Conservation (phyloP, 2,329 filamentous ascomycete genomes). For the Ceratocystiopsis minuta region DNA sequence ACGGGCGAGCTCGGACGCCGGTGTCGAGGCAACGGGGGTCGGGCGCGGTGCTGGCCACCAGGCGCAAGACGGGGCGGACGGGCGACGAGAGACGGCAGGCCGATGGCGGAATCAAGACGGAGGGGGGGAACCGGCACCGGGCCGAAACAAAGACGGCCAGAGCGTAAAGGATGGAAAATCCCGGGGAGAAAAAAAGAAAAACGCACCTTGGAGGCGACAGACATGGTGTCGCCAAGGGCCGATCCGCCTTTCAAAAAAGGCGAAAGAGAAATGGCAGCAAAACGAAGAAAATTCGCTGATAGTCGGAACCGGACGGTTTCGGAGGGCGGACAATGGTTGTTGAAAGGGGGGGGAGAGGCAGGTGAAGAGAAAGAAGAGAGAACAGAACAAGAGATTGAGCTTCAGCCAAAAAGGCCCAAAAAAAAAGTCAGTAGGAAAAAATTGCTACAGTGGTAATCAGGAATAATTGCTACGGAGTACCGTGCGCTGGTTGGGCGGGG, state of each 20-base stretch:
- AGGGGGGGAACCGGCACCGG: neutral
- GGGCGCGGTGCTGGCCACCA: too few species aligned
- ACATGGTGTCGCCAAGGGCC: constrained; percentile 39
- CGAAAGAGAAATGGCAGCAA: constrained; percentile 16
- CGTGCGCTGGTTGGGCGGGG: too few species aligned
- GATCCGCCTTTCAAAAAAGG: constrained; percentile 33
- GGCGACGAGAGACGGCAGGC: too few species aligned
- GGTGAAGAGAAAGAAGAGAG: constrained; percentile 11
- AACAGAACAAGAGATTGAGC: constrained; percentile 2
- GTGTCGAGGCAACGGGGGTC: too few species aligned
- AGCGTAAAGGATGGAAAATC: neutral
- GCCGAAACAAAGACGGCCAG: neutral
- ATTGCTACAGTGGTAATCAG: neutral
- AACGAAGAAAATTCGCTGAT: constrained; percentile 5
- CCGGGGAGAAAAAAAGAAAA: too few species aligned
- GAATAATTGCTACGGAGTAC: neutral
- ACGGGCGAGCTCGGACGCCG: too few species aligned
- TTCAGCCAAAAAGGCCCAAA: constrained; percentile 3
- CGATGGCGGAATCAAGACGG: neutral
- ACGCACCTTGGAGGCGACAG: constrained; percentile 43
- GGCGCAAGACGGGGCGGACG: neutral
- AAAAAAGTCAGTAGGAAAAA: constrained; percentile 2
- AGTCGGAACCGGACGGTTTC: neutral
- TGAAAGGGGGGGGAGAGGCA: neutral
- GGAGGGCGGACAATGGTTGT: constrained; percentile 1